Base-by-base conservation (phyloP, 2,329 filamentous ascomycete species). In the Diplodia seriata region DNA sequence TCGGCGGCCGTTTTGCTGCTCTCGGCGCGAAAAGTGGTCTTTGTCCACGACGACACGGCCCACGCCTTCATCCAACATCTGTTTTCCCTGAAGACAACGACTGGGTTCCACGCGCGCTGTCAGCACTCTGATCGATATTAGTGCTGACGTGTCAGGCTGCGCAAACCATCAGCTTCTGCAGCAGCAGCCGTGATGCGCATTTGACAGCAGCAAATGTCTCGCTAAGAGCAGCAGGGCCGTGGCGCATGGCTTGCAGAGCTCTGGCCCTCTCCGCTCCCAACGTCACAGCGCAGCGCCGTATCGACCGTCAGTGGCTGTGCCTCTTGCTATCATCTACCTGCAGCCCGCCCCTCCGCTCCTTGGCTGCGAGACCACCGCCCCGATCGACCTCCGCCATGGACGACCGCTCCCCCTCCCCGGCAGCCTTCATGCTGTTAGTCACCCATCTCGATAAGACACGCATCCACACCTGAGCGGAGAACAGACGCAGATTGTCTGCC, bases 111-210 rank as follows among this genome's bases (percentile, higher is more conserved):
- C 40, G 40, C 40, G 40, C 6, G 26, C 26, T 26, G 40, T 29
- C 50, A 53, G 50, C 50, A 53, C 26, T 29, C 31, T 29, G 50
- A 29, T 53, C 26, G 50, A 53, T 53, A 53, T 53, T 53, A 53
- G 50, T 53, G 50, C 50, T 53, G 50, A 53, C 50, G 50, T 53
- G 50, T 53, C 50, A n/a, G 23, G 11, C 14, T 51, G 49, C 49
- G 9, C 49, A 29, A 9, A 51, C 23, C 31, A 1, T 1, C 9
- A 7, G 23, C 50, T 26, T 23, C 50, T 53, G 50, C 50, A 31
- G 50, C 26, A 0, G 50, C 50, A 5, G 50, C 15, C 8, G 18
- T 53, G 50, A 29, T 53, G 50, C 23, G 50, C 50, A 53, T 29
- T 53, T 29, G 50, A 26, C 50, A 26, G n/a, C 23, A 23, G 23